A percentile compares a stretch with the other conserved stretches of the same genome.
These are phyloP conservation scores for Solanum corneliomulleri DNA, from an alignment of 257 asterid species.

Conservation along the genomic window DNA sequence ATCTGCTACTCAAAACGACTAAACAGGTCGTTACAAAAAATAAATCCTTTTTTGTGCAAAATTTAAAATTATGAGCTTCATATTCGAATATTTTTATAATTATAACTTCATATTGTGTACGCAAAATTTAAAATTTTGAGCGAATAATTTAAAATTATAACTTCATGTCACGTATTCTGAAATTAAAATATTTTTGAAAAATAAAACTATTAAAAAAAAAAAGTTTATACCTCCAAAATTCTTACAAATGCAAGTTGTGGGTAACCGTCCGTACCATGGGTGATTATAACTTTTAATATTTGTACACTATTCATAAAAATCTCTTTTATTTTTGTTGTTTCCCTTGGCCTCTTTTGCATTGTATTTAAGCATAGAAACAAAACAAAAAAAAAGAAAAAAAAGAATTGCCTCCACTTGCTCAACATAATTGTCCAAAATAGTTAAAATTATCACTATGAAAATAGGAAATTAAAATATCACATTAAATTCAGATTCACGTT, in stretches of 20 bases:
- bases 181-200: too few relatives aligned
- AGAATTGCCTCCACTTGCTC: not conserved
- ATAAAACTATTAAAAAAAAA: too few relatives aligned
- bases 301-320: not conserved
- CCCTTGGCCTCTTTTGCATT: not conserved
- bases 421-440: not conserved
- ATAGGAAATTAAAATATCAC: not conserved
- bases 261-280: not conserved
- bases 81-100: not conserved
- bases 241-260: not conserved
- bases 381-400: not conserved
- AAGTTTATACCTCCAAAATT: not conserved
- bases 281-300: not conserved
- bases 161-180: too few relatives aligned
- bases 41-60: too few relatives aligned
- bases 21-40: too few relatives aligned
- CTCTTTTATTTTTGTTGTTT: not conserved
- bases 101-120: not conserved
- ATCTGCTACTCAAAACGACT: too few relatives aligned
- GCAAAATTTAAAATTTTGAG: not conserved
- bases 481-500: not conserved
- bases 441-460: not conserved
- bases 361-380: not conserved
- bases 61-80: not conserved
- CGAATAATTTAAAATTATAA: too few relatives aligned